Percentiles rank a stretch among this genome's conserved stretches.
These are phyloP conservation scores for Vigna radiata DNA, from an alignment of 306 rosid genomes.

Conservation along the genomic window DNA sequence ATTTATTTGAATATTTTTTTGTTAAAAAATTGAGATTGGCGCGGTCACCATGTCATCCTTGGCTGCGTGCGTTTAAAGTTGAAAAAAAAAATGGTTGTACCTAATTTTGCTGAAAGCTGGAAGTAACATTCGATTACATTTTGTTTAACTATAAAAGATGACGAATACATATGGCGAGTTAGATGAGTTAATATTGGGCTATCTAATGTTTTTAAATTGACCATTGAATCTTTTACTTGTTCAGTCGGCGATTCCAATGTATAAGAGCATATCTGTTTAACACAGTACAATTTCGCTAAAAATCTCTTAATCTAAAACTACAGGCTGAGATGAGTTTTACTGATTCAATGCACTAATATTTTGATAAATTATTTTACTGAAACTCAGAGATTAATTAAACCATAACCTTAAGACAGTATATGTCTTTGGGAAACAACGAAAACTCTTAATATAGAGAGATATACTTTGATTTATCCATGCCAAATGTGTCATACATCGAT, in stretches of 20 bases:
- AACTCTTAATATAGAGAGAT: not conserved
- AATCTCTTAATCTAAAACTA: not conserved
- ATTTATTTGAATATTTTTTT: too few species aligned
- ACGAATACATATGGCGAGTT: not conserved
- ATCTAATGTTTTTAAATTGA: constrained; percentile 1
- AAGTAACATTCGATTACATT: not conserved
- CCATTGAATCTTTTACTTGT: constrained; percentile 9
- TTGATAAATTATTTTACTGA: not conserved
- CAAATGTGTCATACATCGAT: not conserved
- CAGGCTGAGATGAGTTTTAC: not conserved
- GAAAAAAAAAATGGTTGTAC: not conserved
- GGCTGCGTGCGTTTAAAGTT: not conserved
- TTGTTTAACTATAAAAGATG: not conserved
- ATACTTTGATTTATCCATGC: not conserved
- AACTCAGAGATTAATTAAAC: not conserved
- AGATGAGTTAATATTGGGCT: not conserved
- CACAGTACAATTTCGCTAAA: not conserved
- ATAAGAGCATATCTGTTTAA: not conserved
- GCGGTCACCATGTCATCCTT: too few species aligned
- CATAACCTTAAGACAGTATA: not conserved
- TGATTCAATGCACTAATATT: constrained; percentile 42
- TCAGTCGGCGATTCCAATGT: not conserved
- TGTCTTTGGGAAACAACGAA: not conserved
- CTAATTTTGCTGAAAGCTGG: not conserved
- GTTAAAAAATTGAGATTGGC: too few species aligned